Conservation (phyloP, 164 flowering plant genomes). For the Akebia trifoliata region DNA sequence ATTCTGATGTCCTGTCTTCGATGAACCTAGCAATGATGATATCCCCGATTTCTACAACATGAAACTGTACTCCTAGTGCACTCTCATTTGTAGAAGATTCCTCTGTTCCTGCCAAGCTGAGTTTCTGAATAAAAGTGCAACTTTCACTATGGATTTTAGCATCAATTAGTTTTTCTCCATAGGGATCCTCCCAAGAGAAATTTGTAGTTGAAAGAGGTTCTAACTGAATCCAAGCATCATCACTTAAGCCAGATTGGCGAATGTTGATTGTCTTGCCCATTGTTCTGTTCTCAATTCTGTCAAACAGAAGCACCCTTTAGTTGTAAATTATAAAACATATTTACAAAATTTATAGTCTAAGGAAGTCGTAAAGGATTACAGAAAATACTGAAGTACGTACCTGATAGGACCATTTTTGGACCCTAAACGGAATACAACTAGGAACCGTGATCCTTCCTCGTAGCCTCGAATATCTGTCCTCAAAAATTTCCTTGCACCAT, state of each 20-base stretch:
- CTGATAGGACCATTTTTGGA: slow-evolving; percentile 73
- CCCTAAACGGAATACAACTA: slow-evolving; percentile 86
- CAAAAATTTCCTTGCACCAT: slow-evolving; percentile 53
- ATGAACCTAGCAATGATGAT: slow-evolving; percentile 60
- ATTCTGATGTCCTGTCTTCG: slow-evolving; percentile 25
- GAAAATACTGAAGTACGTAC: slow-evolving; percentile 26
- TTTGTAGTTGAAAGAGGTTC: slow-evolving; percentile 66
- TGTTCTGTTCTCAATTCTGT: slow-evolving; percentile 90
- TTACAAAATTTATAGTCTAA: neutral
- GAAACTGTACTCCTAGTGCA: slow-evolving; percentile 39
- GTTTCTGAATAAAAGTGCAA: slow-evolving; percentile 23
- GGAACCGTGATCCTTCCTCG: slow-evolving; percentile 95
- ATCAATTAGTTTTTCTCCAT: slow-evolving; percentile 70
- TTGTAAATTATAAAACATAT: neutral
- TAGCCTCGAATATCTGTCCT: slow-evolving; percentile 86
- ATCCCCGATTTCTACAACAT: slow-evolving; percentile 54
- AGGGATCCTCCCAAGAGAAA: slow-evolving; percentile 92
- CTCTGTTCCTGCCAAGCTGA: slow-evolving; percentile 50
- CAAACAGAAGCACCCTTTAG: slow-evolving; percentile 8
- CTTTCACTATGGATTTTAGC: slow-evolving; percentile 36
- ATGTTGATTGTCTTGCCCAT: slow-evolving; percentile 40
- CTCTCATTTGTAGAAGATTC: slow-evolving; percentile 25
- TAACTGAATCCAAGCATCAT: slow-evolving; percentile 63
- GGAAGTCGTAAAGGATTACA: slow-evolving; percentile 1
- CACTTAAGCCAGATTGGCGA: slow-evolving; percentile 82